These are phyloP conservation scores for Pholiota conissans DNA, from an alignment of 768 basidiomycete genomes.

Conservation along the genomic window DNA sequence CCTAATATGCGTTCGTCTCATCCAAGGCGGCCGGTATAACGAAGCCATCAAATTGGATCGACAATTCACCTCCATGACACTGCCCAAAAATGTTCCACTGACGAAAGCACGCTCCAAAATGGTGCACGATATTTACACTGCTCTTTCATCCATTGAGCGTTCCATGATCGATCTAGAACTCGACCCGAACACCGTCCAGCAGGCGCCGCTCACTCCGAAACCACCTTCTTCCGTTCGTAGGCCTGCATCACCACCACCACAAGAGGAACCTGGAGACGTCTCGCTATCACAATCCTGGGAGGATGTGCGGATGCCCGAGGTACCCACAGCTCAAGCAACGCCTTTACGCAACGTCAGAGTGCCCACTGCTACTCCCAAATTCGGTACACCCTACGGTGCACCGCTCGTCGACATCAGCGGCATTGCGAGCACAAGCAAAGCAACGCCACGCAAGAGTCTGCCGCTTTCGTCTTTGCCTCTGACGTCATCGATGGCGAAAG, in stretches of 20 bases:
- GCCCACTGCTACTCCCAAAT: conserved; percentile 31
- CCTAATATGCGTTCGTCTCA: conserved; percentile 74
- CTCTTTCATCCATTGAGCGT: conserved; percentile 65
- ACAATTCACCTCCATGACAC: conserved; percentile 48
- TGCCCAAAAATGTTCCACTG: conserved; percentile 36
- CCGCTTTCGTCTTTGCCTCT: conserved; percentile 8
- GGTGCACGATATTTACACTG: conserved; percentile 67
- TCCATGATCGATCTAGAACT: conserved; percentile 49
- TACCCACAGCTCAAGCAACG: conserved; percentile 23
- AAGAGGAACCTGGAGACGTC: conserved; percentile 24
- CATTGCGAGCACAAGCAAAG: conserved; percentile 17
- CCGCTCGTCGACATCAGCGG: conserved; percentile 22
- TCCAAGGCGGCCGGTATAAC: conserved; percentile 67
- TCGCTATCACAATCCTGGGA: conserved; percentile 66
- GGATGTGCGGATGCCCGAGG: conserved; percentile 38
- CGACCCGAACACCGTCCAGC: conserved; percentile 11
- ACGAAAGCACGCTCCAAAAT: conserved; percentile 63
- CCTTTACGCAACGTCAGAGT: conserved; percentile 25
- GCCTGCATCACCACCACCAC: conserved; percentile 2
- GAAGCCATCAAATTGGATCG: conserved; percentile 80
- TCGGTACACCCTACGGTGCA: conserved; percentile 21
- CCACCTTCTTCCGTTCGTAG: conserved; percentile 8
- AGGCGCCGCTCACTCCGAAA: conserved; percentile 12
- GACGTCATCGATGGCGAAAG: conserved; percentile 19
- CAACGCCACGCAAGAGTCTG: conserved; percentile 31